Percentiles rank a stretch among this genome's conserved stretches.
Conservation (phyloP, 192 early-diverging fungal genomes). For the Coemansia asiatica region DNA sequence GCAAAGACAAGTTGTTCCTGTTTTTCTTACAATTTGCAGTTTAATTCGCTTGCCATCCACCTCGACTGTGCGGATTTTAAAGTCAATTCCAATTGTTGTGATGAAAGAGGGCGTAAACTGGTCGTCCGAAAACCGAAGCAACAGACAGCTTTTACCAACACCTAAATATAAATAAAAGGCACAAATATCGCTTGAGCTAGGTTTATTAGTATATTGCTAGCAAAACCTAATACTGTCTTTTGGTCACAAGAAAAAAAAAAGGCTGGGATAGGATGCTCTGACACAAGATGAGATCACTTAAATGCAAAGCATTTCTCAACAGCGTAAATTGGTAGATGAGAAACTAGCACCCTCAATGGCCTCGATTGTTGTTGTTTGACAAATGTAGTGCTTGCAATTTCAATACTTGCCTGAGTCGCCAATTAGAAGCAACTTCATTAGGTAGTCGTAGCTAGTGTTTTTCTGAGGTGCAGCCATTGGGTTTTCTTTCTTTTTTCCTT, state of each 20-base stretch:
- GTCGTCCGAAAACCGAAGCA: conserved; percentile 98
- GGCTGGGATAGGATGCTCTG: too few relatives aligned
- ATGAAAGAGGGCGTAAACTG: conserved; percentile 99
- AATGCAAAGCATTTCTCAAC: too few relatives aligned
- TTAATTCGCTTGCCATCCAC: conserved; percentile 99
- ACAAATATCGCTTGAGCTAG: too few relatives aligned
- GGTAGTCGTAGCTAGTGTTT: conserved; percentile 96
- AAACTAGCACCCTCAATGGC: neutral
- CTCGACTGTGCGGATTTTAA: conserved; percentile 98
- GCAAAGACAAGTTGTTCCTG: too few relatives aligned
- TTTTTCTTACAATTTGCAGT: conserved; percentile 75
- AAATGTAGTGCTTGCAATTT: neutral
- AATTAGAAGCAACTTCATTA: conserved; percentile 98
- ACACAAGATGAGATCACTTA: too few relatives aligned
- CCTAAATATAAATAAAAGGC: conserved; percentile 18
- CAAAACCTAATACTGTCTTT: too few relatives aligned
- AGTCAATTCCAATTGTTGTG: conserved; percentile 99
- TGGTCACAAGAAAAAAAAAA: too few relatives aligned
- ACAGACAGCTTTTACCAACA: conserved; percentile 90
- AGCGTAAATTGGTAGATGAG: too few relatives aligned
- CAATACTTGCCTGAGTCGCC: conserved; percentile 88
- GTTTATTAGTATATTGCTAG: conserved; percentile 1
- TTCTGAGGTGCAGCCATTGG: conserved; percentile 65
- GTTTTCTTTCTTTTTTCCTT: neutral
- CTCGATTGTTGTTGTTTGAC: too few relatives aligned